These are phyloP conservation scores for Lagerstroemia fauriei DNA, from an alignment of 441 rosid species.

Conservation along the genomic window DNA sequence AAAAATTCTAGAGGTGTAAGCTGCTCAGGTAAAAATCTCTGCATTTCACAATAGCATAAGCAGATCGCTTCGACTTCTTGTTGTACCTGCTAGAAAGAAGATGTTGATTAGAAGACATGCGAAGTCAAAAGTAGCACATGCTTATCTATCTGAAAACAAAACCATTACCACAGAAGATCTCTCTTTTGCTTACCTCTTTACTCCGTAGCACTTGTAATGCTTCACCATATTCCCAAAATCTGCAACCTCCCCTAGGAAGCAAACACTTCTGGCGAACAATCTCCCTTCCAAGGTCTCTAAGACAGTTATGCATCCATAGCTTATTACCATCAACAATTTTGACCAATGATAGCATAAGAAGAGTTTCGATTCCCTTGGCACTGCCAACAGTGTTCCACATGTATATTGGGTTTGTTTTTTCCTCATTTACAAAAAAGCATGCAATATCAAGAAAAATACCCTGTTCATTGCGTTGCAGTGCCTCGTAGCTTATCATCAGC, in stretches of 20 bases:
- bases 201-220: background rate
- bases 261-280: accelerated
- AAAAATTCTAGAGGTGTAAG: background rate
- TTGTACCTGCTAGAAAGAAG: background rate
- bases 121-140: background rate
- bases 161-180: background rate
- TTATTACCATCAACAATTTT: accelerated
- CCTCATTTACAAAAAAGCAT: background rate
- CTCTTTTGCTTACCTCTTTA: background rate
- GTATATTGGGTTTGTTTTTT: background rate
- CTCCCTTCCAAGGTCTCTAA: background rate
- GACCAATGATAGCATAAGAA: background rate
- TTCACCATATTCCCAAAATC: background rate
- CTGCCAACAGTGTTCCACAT: background rate
- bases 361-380: background rate
- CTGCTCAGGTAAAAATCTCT: accelerated
- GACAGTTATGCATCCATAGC: background rate
- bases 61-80: background rate
- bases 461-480: background rate
- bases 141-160: background rate
- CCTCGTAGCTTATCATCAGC: background rate
- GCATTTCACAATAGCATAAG: background rate
- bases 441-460: background rate
- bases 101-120: background rate
- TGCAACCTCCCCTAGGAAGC: background rate